Base-by-base conservation (phyloP, 192 early-diverging fungal species). In the Coemansia sp. region DNA sequence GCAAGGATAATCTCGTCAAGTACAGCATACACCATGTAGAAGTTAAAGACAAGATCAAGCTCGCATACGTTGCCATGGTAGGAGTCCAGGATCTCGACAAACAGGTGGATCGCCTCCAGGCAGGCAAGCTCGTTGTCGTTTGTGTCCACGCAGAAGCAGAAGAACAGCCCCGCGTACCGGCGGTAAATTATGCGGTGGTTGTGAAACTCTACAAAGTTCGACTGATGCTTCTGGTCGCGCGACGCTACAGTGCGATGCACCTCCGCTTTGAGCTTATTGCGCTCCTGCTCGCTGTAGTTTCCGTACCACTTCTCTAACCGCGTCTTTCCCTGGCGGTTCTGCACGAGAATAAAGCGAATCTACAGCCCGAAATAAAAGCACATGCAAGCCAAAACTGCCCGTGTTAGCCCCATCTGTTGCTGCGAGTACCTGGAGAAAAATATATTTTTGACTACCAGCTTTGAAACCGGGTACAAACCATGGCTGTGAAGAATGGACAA, bases 21-120 rank as follows among this genome's bases (percentile, higher is more conserved):
- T 33, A 98, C 96, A 4, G 91, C 87, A 86, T 99, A 99, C 2
- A 98, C 96, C 88, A 90, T 91, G 83, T 95, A 98, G 83, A 98
- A 96, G 84, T 99, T 97, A 77, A 99, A 98, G 15, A 99, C 96
- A 48, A 98, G 86, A 79, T 98, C 95, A 36, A 98, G 86, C 80
- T 99, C 97, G 74, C 96, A 98, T 6, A 99, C 98, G 60, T 98
- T 99, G 36, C 93, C 92, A 79, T 98, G 98, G 86, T 97, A 99
- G 21, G 94, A 87, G 77, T 99, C 98, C 39, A 99, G 80, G 0
- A 99, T 94, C 81, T 99, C 98, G 11, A 99, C 98, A 88, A 99
- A 98, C 68, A 99, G 92, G 72, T 99, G 98, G 44, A 99, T 98
- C 0, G 94, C 95, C 74, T 99, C 98, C 34, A 99, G 77, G 67